Evolutionary conservation across 306 rosid genomes (phyloP), one percentile per base, ranked within the genome.

Genomic region (Trifolium subterraneum): DNA sequence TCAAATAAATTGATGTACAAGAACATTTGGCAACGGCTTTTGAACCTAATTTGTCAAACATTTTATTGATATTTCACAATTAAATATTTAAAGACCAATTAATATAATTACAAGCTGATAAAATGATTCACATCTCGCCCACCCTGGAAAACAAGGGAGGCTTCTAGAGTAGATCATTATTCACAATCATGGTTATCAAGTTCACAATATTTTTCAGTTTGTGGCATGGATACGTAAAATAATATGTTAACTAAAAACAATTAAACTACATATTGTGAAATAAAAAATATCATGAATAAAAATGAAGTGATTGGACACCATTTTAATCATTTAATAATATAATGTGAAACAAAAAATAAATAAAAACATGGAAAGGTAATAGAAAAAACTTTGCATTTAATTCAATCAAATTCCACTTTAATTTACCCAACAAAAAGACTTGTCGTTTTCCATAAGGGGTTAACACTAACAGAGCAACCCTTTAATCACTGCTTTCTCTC

Each of bases 111-210:
- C 38, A 9, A 42, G n/a, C 61, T 31, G 10, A 68, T 10, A 29
- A 44, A 38, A 36, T 38, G 66, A 64, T 64, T 75, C 65, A 64
- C 65, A 52, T 41, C 68, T 67, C 68, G 29, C 19, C 51, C 20
- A 64, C 51, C 70, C 51, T 6, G 16, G 4, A 39, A 63, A 63
- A 63, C 47, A 63, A 63, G 19, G 10, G 38, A 59, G 38, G 19
- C 33, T 22, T 22, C 22, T 31, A 62, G 11, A 33, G 14, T 62
- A 45, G 45, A 33, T 25, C 14, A 36, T 63, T 63, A 9, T 39
- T 35, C 27, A 36, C 27, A 63, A 36, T 13, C 23, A 36, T 36
- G 8, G 31, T 55, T 55, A 55, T 14, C 61, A 55, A 10, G 61
- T 55, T 55, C 29, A 22, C 62, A 59, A 59, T 59, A 22, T 29